Percentiles rank a stretch among this genome's conserved stretches.
These are phyloP conservation scores for Elaeis guineensis DNA, from an alignment of 176 grass and related monocot genomes.

Conservation along the genomic window DNA sequence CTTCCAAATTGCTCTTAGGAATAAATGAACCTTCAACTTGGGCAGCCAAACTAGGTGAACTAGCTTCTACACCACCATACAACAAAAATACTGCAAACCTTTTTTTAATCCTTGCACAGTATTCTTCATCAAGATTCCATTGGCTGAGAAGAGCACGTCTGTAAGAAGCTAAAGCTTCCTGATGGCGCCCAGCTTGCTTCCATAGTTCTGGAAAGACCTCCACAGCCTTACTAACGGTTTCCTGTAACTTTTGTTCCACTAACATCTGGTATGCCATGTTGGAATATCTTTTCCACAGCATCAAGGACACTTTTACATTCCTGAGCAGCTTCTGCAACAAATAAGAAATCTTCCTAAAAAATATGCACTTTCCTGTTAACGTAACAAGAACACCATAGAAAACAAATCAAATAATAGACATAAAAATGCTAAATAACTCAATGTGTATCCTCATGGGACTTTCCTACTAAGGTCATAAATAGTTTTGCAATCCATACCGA, in stretches of 20 bases:
- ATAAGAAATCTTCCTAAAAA: no score
- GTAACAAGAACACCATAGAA: no score
- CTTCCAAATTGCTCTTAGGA: constrained; percentile 92
- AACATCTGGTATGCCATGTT: constrained; percentile 81
- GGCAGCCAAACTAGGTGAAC: constrained; percentile 63
- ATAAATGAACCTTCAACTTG: constrained; percentile 85
- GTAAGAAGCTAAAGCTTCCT: constrained; percentile 76
- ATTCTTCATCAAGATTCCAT: constrained; percentile 92
- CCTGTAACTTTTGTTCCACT: constrained; percentile 86
- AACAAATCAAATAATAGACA: no score
- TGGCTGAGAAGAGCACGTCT: constrained; percentile 81
- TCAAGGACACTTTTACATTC: constrained; percentile 86
- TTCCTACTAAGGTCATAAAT: no score
- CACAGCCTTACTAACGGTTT: constrained; percentile 82
- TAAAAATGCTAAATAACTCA: no score
- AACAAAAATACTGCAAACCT: constrained; percentile 77
- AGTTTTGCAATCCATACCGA: constrained; percentile 34
- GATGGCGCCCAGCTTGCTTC: constrained; percentile 75
- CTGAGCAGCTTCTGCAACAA: constrained; percentile 74
- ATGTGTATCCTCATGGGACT: no score
- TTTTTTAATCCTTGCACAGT: constrained; percentile 82
- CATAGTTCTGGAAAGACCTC: constrained; percentile 95
- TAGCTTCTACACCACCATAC: constrained; percentile 72
- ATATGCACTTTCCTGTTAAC: no score
- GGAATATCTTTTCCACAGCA: constrained; percentile 87